Evolutionary conservation across 805 yeast genomes (phyloP).

Genomic region (Brettanomyces bruxellensis): DNA sequence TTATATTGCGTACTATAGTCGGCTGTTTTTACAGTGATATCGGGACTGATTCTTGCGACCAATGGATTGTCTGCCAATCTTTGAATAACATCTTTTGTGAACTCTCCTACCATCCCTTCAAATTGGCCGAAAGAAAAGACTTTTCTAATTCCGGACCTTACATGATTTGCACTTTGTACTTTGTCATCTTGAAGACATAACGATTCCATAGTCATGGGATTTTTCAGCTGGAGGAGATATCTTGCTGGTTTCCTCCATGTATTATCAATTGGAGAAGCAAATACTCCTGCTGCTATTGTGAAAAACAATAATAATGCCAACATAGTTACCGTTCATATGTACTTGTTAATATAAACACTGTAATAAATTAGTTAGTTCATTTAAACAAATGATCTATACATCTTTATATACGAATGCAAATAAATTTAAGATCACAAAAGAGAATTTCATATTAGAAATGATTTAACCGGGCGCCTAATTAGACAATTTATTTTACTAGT

Average conservation of each 20-base stretch:
- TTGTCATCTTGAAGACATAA: constrained; percentile 36
- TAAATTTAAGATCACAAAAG: too few relatives aligned
- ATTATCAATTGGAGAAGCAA: constrained; percentile 5
- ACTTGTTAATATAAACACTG: too few relatives aligned
- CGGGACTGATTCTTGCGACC: constrained; percentile 63
- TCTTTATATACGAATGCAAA: too few relatives aligned
- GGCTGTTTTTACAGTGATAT: constrained; percentile 49
- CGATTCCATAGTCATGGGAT: constrained; percentile 37
- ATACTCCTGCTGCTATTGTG: background rate
- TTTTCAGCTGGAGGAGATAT: constrained; percentile 45
- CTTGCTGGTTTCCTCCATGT: constrained; percentile 7
- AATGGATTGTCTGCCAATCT: constrained; percentile 48
- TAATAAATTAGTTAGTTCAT: too few relatives aligned
- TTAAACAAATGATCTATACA: too few relatives aligned
- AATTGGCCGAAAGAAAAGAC: constrained; percentile 61
- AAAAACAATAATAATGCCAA: too few relatives aligned
- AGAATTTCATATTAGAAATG: too few relatives aligned
- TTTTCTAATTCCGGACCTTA: constrained; percentile 38
- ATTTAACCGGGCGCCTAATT: too few relatives aligned
- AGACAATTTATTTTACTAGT: too few relatives aligned
- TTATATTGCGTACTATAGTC: constrained; percentile 32
- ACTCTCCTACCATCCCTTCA: constrained; percentile 60
- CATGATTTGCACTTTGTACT: constrained; percentile 28
- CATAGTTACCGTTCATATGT: too few relatives aligned
- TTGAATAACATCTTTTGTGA: constrained; percentile 37